Evolutionary conservation across 2,329 filamentous ascomycete species (phyloP).

Genomic region (Ceratocystis cacaofunesta): DNA sequence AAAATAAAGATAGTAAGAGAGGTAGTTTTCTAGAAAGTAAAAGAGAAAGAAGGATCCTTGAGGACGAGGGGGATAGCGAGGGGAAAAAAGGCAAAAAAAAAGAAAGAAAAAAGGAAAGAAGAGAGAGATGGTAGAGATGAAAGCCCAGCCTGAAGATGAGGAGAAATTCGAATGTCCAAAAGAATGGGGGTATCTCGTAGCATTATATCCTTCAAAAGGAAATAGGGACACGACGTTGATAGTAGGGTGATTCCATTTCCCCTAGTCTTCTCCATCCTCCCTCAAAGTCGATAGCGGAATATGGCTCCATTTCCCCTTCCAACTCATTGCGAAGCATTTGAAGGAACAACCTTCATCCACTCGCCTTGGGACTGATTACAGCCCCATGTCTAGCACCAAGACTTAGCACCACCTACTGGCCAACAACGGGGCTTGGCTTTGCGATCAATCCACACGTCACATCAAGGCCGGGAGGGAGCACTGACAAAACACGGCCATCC

Average conservation of each 20-base stretch:
- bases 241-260: neutral
- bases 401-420: neutral
- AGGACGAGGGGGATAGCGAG: neutral
- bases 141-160: conserved; percentile 2
- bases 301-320: neutral
- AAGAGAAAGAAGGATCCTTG: neutral
- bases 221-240: neutral
- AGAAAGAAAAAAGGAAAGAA: neutral
- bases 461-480: neutral
- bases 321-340: neutral
- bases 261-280: neutral
- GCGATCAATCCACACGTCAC: neutral
- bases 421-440: neutral
- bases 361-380: neutral
- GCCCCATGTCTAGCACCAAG: conserved; percentile 1
- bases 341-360: conserved; percentile 1
- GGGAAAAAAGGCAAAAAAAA: neutral
- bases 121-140: neutral
- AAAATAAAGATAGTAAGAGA: neutral
- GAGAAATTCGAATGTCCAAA: neutral
- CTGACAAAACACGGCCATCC: neutral
- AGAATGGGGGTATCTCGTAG: neutral
- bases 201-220: neutral
- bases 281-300: neutral
- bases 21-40: too few relatives aligned